These are phyloP conservation scores for Jacaranda mimosifolia DNA, from an alignment of 257 asterid species.

Conservation along the genomic window DNA sequence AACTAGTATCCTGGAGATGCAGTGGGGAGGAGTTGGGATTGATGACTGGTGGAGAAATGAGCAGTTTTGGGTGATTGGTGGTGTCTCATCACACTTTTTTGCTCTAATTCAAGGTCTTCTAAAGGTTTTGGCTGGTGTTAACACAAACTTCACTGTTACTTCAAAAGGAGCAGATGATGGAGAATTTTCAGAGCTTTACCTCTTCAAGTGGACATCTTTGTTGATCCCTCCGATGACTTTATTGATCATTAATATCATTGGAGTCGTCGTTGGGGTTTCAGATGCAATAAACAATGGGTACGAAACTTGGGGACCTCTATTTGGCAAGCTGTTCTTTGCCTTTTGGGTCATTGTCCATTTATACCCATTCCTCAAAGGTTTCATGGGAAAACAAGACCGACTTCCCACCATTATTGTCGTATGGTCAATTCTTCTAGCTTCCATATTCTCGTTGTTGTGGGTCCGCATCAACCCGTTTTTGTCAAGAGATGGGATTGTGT, in stretches of 20 bases:
- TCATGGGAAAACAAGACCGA: constrained; percentile 65
- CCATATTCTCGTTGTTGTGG: constrained; percentile 74
- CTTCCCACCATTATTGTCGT: constrained; percentile 68
- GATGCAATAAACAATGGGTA: constrained; percentile 68
- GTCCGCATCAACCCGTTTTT: constrained; percentile 70
- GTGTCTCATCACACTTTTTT: constrained; percentile 63
- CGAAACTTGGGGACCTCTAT: constrained; percentile 71
- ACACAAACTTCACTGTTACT: constrained; percentile 69
- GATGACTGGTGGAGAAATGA: constrained; percentile 79
- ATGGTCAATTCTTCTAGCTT: constrained; percentile 75
- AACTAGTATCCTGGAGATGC: constrained; percentile 63
- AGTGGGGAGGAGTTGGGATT: constrained; percentile 67
- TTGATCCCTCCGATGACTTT: constrained; percentile 66
- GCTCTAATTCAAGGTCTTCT: constrained; percentile 73
- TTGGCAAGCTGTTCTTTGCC: constrained; percentile 66
- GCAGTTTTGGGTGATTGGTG: constrained; percentile 79
- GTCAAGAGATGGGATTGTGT: constrained; percentile 54
- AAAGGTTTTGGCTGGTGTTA: constrained; percentile 69
- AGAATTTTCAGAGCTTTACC: constrained; percentile 65
- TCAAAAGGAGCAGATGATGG: constrained; percentile 73
- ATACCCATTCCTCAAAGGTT: constrained; percentile 75
- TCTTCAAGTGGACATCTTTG: constrained; percentile 70
- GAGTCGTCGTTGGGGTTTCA: constrained; percentile 64
- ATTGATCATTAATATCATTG: constrained; percentile 62
- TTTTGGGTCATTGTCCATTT: constrained; percentile 72